Evolutionary conservation across 2,329 filamentous ascomycete species (phyloP), one percentile per base, ranked within the genome.

Genomic region (Fusarium sororula): DNA sequence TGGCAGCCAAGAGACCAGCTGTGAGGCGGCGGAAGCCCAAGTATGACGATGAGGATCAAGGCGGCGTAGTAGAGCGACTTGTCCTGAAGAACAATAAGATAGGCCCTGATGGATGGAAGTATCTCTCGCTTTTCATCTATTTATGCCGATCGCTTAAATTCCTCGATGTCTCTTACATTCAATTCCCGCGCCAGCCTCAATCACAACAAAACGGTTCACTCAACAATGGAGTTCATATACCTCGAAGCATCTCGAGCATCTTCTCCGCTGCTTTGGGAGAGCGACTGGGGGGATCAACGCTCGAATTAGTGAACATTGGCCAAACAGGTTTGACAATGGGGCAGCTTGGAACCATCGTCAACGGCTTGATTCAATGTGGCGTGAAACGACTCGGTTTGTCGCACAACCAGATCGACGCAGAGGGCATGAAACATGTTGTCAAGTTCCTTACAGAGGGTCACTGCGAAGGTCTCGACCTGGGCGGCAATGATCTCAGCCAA

Each of bases 61-160:
- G 90, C 54, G 95, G 95, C 22, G 90, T 97, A 4, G 90, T 98
- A 9, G 95, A 98, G 83, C 93, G 94, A 70, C 84, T 99, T 12
- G 93, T 94, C 4, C 83, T 99, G 47, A 98, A 97, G 83, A 94
- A 97, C 83, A 98, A 98, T 80, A 96, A 95, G 78, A 92, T 98
- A 68, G 93, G 94, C 1, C 86, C 88, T 2, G 93, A 97, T 72
- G 96, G 96, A 22, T 99, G 96, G 96, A 95, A 92, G 78, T 91
- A 98, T 80, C 91, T 98, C 65, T 93, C 92, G 45, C 85, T 98
- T 12, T 99, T 98, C 80, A 87, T 98, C 59, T 94, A 98, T 82
- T 92, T 98, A 85, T 98, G 94, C 77, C 92, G 91, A 70, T 95
- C 95, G 2, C 86, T 99, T 63, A 95, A 95, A 81, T 92, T 90